Percentiles rank a stretch among this genome's conserved stretches.
phyloP scores from a whole-genome alignment of 2,329 filamentous ascomycete genomes.

The Arachnomyces sp. region DNA sequence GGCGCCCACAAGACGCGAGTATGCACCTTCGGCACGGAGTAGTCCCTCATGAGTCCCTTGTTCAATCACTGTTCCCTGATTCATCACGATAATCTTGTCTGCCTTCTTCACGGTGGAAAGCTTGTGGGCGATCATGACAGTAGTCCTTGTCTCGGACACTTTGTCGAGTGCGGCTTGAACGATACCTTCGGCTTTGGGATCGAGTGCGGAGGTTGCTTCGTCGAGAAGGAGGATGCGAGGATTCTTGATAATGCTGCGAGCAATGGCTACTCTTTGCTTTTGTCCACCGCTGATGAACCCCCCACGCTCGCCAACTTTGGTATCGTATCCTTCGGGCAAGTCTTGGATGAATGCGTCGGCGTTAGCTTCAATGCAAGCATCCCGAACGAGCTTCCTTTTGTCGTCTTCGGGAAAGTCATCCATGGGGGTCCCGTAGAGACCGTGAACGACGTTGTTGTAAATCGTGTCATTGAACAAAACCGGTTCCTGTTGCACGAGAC shows the following conservation, averaged over 20 bases:
- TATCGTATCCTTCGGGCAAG: constrained; percentile 76
- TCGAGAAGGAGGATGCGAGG: constrained; percentile 80
- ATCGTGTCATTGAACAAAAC: constrained; percentile 76
- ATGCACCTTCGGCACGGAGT: constrained; percentile 59
- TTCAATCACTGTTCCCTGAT: constrained; percentile 69
- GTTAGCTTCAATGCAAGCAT: constrained; percentile 76
- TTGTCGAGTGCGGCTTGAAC: constrained; percentile 78
- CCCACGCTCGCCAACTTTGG: constrained; percentile 78
- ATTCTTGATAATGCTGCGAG: constrained; percentile 72
- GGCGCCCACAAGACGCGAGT: constrained; percentile 71
- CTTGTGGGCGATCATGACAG: constrained; percentile 80
- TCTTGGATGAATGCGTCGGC: constrained; percentile 74
- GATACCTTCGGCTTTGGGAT: constrained; percentile 78
- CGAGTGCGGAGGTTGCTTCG: constrained; percentile 78
- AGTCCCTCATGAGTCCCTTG: constrained; percentile 75
- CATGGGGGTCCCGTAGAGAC: constrained; percentile 66
- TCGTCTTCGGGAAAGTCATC: constrained; percentile 58
- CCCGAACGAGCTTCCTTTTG: constrained; percentile 58
- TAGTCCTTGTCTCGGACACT: constrained; percentile 71
- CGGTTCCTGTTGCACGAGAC: constrained; percentile 57
- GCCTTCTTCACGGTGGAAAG: constrained; percentile 81
- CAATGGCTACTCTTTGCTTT: constrained; percentile 85
- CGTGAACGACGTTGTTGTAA: constrained; percentile 70
- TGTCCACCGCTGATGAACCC: constrained; percentile 82
- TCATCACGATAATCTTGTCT: constrained; percentile 87